Base-by-base conservation (phyloP, 306 rosid genomes). In the Quercus mongolica region DNA sequence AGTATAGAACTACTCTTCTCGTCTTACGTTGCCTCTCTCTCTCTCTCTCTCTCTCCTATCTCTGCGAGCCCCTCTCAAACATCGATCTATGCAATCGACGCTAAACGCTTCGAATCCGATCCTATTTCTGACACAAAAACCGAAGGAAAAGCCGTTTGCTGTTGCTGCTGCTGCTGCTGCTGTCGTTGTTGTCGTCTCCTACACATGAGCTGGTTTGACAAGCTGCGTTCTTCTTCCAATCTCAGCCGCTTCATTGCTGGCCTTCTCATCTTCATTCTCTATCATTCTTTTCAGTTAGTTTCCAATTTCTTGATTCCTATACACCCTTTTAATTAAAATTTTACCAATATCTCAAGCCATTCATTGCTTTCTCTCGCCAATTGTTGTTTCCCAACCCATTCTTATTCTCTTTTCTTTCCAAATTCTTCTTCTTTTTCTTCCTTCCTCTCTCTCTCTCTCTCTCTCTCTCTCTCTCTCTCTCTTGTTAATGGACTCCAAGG, bases 221-320 rank as follows among this genome's bases (percentile, higher is more conserved):
- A 83, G 28, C 74, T 81, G 5, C 56, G 87, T 73, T 85, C 80
- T 62, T 88, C 89, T 23, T 77, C 92, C 35, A 80, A 82, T 58
- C 67, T 86, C 0, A 86, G 92, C 92, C 92, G 88, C 89, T 88
- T 86, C 83, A 82, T 81, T 86, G 92, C 88, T 49, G 92, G 92
- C 85, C 80, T 88, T 33, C 79, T 88, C 57, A 76, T 88, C 21
- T 67, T 88, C 30, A 88, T 85, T 14, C 87, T 88, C 17, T 88
- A 87, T 12, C 86, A 88, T 84, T 88, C 91, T 3, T 81, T 81
- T 28, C 91, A 85, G 44, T 80, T 88, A 73, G 81, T 88, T 41
- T 88, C 92, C 4, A 88, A 88, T 86, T 86, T 88, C 76, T 85
- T 86, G 10, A 79, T 26, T 74, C 92, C 92, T 86, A 88, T 88